phyloP scores from a whole-genome alignment of 495 filamentous ascomycete genomes.

The Aspergillus sparsus region DNA sequence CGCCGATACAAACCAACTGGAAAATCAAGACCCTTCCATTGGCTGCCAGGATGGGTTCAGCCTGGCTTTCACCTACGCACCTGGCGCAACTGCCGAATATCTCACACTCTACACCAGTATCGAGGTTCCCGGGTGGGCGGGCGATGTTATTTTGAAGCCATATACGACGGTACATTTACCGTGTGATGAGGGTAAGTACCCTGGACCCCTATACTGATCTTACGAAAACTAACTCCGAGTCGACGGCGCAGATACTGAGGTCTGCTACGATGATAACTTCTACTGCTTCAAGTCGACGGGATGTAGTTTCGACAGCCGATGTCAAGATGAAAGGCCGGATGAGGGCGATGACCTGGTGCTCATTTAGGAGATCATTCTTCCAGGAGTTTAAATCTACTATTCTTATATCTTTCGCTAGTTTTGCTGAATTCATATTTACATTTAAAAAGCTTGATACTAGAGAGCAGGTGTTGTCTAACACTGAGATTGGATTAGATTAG shows the following conservation, averaged over 20 bases:
- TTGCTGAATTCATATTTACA: too few species aligned
- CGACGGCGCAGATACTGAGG: not conserved
- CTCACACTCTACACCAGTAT: not conserved
- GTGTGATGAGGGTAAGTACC: not conserved
- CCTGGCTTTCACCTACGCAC: not conserved
- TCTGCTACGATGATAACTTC: not conserved
- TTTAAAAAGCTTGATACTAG: too few species aligned
- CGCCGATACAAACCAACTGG: not conserved
- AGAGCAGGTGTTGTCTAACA: too few species aligned
- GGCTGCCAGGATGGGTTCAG: not conserved
- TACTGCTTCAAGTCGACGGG: not conserved
- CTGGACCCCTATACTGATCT: not conserved
- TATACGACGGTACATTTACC: not conserved
- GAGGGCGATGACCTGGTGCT: not conserved
- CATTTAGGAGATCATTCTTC: too few species aligned
- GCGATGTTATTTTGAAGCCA: not conserved
- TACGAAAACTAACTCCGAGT: not conserved
- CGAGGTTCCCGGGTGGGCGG: not conserved
- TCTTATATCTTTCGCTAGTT: too few species aligned
- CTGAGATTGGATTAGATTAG: too few species aligned
- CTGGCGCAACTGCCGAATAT: not conserved
- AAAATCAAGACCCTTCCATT: not conserved
- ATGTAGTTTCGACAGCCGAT: not conserved
- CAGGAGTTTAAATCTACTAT: too few species aligned
- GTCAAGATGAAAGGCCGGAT: not conserved